phyloP scores from a whole-genome alignment of 2,329 filamentous ascomycete genomes.

The Neofusicoccum parvum region DNA sequence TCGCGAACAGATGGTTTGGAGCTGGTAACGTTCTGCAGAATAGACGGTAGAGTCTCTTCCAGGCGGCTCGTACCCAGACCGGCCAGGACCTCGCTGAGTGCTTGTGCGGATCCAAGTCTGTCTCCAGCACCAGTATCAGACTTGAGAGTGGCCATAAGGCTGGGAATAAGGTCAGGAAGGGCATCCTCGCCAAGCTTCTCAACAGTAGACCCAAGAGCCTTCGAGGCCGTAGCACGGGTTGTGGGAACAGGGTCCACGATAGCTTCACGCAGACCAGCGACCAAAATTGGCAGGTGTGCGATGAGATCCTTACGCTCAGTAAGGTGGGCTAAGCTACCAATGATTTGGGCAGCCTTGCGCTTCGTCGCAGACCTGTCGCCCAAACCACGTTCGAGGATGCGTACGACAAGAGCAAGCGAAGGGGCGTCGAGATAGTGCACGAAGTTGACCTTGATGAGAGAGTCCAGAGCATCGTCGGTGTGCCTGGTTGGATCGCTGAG shows the following conservation, averaged over 20 bases:
- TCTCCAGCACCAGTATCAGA: slow-evolving; percentile 96
- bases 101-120: slow-evolving; percentile 92
- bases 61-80: slow-evolving; percentile 88
- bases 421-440: slow-evolving; percentile 98
- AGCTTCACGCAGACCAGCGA: slow-evolving; percentile 84
- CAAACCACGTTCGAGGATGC: slow-evolving; percentile 90
- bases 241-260: slow-evolving; percentile 95
- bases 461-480: slow-evolving; percentile 90
- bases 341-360: slow-evolving; percentile 94
- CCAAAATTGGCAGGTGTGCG: slow-evolving; percentile 85
- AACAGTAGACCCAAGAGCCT: slow-evolving; percentile 92
- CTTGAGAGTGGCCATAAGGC: slow-evolving; percentile 96
- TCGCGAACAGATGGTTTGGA: slow-evolving; percentile 88
- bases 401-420: slow-evolving; percentile 89
- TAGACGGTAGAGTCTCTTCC: slow-evolving; percentile 94
- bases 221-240: slow-evolving; percentile 92
- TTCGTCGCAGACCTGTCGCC: slow-evolving; percentile 92
- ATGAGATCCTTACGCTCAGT: slow-evolving; percentile 95
- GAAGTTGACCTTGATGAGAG: slow-evolving; percentile 97
- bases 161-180: slow-evolving; percentile 93
- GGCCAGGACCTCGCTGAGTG: slow-evolving; percentile 92
- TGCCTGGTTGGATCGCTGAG: slow-evolving; percentile 97
- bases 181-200: slow-evolving; percentile 98
- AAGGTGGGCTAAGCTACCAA: slow-evolving; percentile 94
- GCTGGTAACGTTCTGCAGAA: slow-evolving; percentile 93